A percentile compares a stretch with the other conserved stretches of the same genome.
phyloP scores from a whole-genome alignment of 306 rosid genomes.

The Ziziphus jujuba region DNA sequence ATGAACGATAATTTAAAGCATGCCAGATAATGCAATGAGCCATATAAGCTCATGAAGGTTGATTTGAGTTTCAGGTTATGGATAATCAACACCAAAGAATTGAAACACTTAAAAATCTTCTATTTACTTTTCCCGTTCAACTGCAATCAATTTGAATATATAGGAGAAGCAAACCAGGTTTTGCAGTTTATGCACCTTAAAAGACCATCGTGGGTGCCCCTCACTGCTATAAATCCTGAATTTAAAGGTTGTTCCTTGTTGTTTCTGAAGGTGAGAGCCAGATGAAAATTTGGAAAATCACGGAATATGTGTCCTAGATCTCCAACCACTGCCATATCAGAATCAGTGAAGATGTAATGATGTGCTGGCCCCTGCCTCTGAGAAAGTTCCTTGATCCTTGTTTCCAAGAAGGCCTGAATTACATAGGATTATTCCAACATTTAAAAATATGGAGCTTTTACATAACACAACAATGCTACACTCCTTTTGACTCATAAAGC shows the following conservation, averaged over 20 bases:
- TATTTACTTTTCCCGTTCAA: background rate
- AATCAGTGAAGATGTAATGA: conserved; percentile 90
- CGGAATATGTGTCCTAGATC: conserved; percentile 67
- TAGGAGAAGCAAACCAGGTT: conserved; percentile 9
- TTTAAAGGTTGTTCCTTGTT: conserved; percentile 89
- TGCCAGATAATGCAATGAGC: too few relatives aligned
- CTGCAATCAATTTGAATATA: conserved; percentile 9
- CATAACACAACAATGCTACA: background rate
- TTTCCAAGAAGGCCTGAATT: conserved; percentile 72
- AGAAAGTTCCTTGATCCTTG: conserved; percentile 52
- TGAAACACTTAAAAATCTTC: background rate
- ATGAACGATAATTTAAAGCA: too few relatives aligned
- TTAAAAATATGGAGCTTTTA: background rate
- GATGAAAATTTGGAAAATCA: conserved; percentile 64
- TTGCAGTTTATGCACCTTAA: conserved; percentile 49
- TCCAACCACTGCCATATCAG: conserved; percentile 82
- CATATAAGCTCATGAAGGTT: too few relatives aligned
- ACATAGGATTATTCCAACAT: conserved; percentile 16
- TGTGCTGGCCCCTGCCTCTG: conserved; percentile 33
- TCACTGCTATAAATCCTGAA: conserved; percentile 93
- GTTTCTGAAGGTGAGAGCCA: conserved; percentile 89
- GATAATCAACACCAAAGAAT: background rate
- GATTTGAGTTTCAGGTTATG: too few relatives aligned
- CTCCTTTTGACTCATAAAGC: background rate
- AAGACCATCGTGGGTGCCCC: conserved; percentile 80